Conservation (phyloP, 306 rosid species). For the Medicago lupulina region DNA sequence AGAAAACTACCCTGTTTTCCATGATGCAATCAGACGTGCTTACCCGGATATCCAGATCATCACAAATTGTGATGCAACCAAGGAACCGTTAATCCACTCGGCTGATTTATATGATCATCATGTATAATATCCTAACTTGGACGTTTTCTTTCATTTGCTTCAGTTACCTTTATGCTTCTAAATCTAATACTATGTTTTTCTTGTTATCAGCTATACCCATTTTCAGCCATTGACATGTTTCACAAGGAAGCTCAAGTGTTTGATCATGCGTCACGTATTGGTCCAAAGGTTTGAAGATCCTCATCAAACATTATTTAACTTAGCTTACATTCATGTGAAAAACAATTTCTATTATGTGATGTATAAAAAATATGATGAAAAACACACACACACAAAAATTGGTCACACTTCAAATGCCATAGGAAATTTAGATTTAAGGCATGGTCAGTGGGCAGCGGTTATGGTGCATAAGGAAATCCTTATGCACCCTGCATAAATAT, state of each 20-base stretch:
- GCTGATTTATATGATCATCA: constrained; percentile 83
- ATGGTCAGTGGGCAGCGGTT: too few relatives aligned
- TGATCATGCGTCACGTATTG: constrained; percentile 59
- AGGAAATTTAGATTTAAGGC: too few relatives aligned
- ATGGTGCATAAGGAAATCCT: too few relatives aligned
- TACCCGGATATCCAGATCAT: constrained; percentile 81
- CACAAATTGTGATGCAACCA: constrained; percentile 79
- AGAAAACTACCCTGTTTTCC: constrained; percentile 75
- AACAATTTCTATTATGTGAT: too few relatives aligned
- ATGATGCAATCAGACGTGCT: constrained; percentile 55
- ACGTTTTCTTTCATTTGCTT: constrained; percentile 19
- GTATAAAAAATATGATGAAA: too few relatives aligned
- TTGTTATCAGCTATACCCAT: constrained; percentile 50
- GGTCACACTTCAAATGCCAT: too few relatives aligned
- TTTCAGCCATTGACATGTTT: constrained; percentile 45
- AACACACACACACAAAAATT: too few relatives aligned
- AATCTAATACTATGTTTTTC: constrained; percentile 20
- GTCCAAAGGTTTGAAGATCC: constrained; percentile 41
- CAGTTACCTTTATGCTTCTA: background rate
- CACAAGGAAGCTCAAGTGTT: constrained; percentile 52
- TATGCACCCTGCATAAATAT: too few relatives aligned
- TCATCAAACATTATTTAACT: too few relatives aligned
- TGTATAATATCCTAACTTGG: constrained; percentile 49
- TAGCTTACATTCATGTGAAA: too few relatives aligned
- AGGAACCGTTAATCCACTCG: constrained; percentile 60